phyloP scores from a whole-genome alignment of 2,329 filamentous ascomycete species.

The Aspergillus niger region DNA sequence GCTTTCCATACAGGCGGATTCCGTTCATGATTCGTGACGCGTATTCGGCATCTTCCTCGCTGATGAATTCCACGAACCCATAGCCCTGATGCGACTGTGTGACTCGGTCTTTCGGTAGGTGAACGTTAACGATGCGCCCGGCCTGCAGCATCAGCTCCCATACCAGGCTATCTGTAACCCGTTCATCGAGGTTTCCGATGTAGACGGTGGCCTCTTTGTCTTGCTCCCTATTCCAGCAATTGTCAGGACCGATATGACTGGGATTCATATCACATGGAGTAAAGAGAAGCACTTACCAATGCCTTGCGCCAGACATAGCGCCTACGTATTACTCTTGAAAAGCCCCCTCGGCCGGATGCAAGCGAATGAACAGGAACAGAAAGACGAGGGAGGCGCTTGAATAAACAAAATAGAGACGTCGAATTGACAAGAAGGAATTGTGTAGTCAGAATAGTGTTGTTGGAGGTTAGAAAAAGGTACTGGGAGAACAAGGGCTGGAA shows the following conservation, averaged over 20 bases:
- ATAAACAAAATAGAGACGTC: neutral
- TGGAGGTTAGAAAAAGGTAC: neutral
- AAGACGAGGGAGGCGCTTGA: neutral
- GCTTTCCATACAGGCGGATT: constrained; percentile 88
- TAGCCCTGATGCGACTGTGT: constrained; percentile 97
- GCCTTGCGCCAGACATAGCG: constrained; percentile 69
- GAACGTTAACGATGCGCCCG: constrained; percentile 95
- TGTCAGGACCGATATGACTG: constrained; percentile 2
- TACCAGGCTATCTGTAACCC: constrained; percentile 83
- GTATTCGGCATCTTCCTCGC: constrained; percentile 94
- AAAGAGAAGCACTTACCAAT: constrained; percentile 62
- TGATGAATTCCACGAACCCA: constrained; percentile 98
- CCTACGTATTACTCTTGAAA: constrained; percentile 6
- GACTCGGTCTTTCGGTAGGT: constrained; percentile 96
- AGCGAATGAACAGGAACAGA: neutral
- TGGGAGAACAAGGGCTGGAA: neutral
- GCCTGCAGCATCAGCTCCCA: constrained; percentile 99
- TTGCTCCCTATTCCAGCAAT: constrained; percentile 71
- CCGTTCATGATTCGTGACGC: constrained; percentile 96
- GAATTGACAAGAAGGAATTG: neutral
- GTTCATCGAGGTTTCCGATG: constrained; percentile 97
- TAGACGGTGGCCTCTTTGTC: constrained; percentile 98
- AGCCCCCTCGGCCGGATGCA: neutral
- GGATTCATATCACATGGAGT: neutral
- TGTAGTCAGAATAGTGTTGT: neutral